Conservation (phyloP, 129 eudicot species). For the Kitagawia praeruptora region DNA sequence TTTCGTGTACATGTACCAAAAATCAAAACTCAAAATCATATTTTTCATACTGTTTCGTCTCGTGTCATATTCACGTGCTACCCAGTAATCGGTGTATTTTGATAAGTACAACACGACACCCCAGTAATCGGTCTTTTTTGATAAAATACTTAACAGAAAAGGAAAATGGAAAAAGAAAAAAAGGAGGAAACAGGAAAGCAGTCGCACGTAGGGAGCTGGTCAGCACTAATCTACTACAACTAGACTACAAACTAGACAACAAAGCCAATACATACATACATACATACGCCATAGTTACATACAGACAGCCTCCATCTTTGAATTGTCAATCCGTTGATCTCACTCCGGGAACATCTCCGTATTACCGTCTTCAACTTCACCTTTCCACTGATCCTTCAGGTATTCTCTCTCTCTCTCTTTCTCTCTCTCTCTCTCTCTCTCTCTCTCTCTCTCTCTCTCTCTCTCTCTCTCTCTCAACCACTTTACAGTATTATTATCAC, state of each 20-base stretch:
- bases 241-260: background rate
- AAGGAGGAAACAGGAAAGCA: background rate
- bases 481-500: background rate
- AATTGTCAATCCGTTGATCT: background rate
- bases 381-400: background rate
- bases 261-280: background rate
- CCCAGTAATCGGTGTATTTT: too few relatives aligned
- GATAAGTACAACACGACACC: too few relatives aligned
- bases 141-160: too few relatives aligned
- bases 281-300: background rate
- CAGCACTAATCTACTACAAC: background rate
- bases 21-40: too few relatives aligned
- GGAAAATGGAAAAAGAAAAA: background rate
- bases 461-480: background rate
- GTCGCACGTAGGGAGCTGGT: background rate
- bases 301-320: background rate
- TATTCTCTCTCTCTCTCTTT: constrained; percentile 3
- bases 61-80: too few relatives aligned
- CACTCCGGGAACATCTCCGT: background rate
- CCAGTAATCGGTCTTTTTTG: too few relatives aligned
- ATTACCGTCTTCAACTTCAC: background rate
- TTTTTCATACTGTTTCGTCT: too few relatives aligned
- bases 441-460: background rate
- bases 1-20: too few relatives aligned
- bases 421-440: background rate